Percentiles rank a stretch among this genome's conserved stretches.
These are phyloP conservation scores for Arabidopsis thaliana DNA, from an alignment of 345 rosid genomes.

Conservation along the genomic window DNA sequence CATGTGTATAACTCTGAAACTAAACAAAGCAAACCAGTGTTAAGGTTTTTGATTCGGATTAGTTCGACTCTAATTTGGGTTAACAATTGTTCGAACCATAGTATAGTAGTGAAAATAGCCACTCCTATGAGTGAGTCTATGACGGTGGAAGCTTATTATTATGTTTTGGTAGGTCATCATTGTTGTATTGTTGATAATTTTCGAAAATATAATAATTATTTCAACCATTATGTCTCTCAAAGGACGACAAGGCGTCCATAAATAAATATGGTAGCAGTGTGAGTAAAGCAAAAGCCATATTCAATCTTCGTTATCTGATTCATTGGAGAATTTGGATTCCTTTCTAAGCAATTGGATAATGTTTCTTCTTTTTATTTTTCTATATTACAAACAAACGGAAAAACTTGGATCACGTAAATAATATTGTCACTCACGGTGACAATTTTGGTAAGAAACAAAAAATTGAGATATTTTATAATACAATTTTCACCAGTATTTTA, in stretches of 20 bases:
- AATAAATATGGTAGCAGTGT: slow-evolving; percentile 40
- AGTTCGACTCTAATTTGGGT: neutral
- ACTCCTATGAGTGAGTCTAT: slow-evolving; percentile 34
- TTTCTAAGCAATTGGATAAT: slow-evolving; percentile 34
- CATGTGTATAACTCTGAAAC: neutral
- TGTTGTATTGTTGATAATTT: slow-evolving; percentile 13
- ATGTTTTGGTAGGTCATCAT: slow-evolving; percentile 43
- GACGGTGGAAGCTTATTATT: slow-evolving; percentile 37
- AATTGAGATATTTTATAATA: too few relatives aligned
- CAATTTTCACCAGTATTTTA: too few relatives aligned
- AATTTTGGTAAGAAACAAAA: too few relatives aligned
- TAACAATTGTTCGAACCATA: neutral
- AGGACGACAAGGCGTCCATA: slow-evolving; percentile 39
- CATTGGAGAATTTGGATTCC: slow-evolving; percentile 13
- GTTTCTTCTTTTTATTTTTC: neutral
- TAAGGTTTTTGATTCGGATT: neutral
- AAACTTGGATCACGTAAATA: too few relatives aligned
- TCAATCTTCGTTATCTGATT: slow-evolving; percentile 40
- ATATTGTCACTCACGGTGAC: too few relatives aligned
- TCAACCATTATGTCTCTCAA: slow-evolving; percentile 34
- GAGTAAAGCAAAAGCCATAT: slow-evolving; percentile 47
- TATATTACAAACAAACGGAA: too few relatives aligned
- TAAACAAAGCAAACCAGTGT: neutral
- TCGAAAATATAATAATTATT: slow-evolving; percentile 27
- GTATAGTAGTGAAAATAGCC: slow-evolving; percentile 28